Percentiles rank a stretch among this genome's conserved stretches.
phyloP scores from a whole-genome alignment of 108 stramenopile species.

The Skeletonema costatum region DNA sequence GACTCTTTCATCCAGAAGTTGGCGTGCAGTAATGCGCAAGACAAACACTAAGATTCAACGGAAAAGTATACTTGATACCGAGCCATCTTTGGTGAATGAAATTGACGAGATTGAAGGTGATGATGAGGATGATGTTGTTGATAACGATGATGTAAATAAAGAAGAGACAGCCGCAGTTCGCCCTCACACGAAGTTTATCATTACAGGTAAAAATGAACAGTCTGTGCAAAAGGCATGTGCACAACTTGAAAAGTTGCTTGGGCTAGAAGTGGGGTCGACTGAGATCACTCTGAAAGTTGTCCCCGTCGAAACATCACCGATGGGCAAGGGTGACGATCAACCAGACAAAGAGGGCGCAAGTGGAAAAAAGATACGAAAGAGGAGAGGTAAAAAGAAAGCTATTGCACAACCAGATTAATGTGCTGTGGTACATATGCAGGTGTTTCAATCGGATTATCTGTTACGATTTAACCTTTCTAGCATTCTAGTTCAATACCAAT shows the following conservation, averaged over 20 bases:
- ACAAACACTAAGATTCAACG: slow-evolving; percentile 38
- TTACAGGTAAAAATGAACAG: slow-evolving; percentile 31
- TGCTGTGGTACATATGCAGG: not conserved
- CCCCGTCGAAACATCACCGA: not conserved
- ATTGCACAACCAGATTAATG: not conserved
- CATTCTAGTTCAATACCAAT: slow-evolving; percentile 83
- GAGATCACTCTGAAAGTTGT: slow-evolving; percentile 12
- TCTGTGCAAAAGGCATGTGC: slow-evolving; percentile 13
- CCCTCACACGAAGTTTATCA: slow-evolving; percentile 27
- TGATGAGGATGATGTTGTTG: slow-evolving; percentile 16
- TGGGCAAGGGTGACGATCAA: slow-evolving; percentile 5
- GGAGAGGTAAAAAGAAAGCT: slow-evolving; percentile 21
- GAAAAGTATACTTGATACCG: slow-evolving; percentile 21
- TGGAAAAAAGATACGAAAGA: slow-evolving; percentile 5
- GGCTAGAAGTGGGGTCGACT: slow-evolving; percentile 22
- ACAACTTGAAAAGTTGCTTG: slow-evolving; percentile 36
- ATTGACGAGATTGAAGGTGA: slow-evolving; percentile 14
- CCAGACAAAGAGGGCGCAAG: not conserved
- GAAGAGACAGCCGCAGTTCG: slow-evolving; percentile 3
- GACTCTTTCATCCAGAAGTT: slow-evolving; percentile 2
- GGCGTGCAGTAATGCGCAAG: slow-evolving; percentile 27
- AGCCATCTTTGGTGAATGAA: slow-evolving; percentile 1
- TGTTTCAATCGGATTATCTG: not conserved
- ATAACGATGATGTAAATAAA: slow-evolving; percentile 23
- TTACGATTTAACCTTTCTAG: not conserved